phyloP scores from a whole-genome alignment of 2,329 filamentous ascomycete genomes.

The Epichloe uncinata region DNA sequence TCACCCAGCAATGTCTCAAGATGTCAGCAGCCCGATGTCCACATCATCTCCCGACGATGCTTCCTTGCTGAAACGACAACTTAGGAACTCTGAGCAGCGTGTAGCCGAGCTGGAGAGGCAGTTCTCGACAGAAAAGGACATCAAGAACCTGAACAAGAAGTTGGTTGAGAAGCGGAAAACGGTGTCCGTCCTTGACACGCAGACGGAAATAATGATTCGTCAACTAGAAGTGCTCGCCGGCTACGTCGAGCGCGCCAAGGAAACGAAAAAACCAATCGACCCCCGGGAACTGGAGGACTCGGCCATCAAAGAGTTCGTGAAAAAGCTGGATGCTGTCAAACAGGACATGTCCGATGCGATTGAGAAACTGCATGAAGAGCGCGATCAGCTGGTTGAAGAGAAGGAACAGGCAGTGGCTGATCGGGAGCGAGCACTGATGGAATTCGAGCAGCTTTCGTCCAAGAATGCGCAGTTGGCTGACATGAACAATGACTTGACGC shows the following conservation, averaged over 20 bases:
- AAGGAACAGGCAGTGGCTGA: conserved; percentile 69
- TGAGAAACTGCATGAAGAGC: conserved; percentile 52
- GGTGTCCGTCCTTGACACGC: conserved; percentile 84
- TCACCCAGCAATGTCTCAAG: conserved; percentile 29
- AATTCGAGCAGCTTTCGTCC: conserved; percentile 87
- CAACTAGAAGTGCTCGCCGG: conserved; percentile 83
- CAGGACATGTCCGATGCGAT: conserved; percentile 42
- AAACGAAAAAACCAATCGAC: conserved; percentile 67
- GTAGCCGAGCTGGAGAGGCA: conserved; percentile 80
- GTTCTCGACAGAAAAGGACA: conserved; percentile 49
- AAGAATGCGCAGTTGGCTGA: conserved; percentile 92
- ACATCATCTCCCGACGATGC: conserved; percentile 53
- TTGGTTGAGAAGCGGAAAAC: conserved; percentile 89
- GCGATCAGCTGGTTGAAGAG: conserved; percentile 73
- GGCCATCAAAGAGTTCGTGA: conserved; percentile 82
- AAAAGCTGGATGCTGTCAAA: conserved; percentile 52
- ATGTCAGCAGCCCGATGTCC: conserved; percentile 61
- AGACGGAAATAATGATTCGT: conserved; percentile 88
- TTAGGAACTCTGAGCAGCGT: conserved; percentile 68
- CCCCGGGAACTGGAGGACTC: conserved; percentile 73
- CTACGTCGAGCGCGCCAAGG: conserved; percentile 76
- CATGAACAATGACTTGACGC: conserved; percentile 89
- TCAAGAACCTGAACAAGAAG: conserved; percentile 73
- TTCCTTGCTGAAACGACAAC: conserved; percentile 55
- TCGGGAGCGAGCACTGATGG: conserved; percentile 84